Evolutionary conservation across 176 grass and related monocot genomes (phyloP), one percentile per base, ranked within the genome.

Genomic region (Cenchrus fungigraminus): DNA sequence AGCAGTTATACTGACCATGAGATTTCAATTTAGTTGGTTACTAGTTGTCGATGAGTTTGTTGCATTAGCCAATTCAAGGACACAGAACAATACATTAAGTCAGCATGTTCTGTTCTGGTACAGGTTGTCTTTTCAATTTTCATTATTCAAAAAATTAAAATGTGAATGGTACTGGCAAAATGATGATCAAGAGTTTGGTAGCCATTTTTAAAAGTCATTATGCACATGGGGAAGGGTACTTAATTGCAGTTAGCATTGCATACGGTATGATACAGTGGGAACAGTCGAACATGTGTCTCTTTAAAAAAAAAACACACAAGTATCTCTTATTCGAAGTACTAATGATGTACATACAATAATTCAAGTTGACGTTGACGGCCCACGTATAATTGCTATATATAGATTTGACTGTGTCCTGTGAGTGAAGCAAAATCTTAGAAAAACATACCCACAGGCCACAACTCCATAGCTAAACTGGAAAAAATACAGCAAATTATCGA

Each of bases 91-190:
- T 44, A 79, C 34, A 66, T 46, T 42, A 66, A 44, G 51, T 58
- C 59, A 73, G 68, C 62, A 1, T 84, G 19, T 49, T 20, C 58
- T 71, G 50, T 54, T 67, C 42, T 3, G 50, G 13, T 32, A 20
- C 49, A 79, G 22, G 81, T 79, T 40, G 71, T 42, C 34, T 73
- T 79, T 28, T 76, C 50, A 60, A 57, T 51, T 79, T 28, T 76
- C 50, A 60, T 66, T 51, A 31, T 52, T 28, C 17, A 60, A 45
- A 74, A 14, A 43, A 3, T 16, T 31, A 5, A 73, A 34, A 6
- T 37, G 9, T 25, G 37, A 54, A 69, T 8, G 61, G 20, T 17
- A 53, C 5, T 34, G 51, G 25, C 3, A 47, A 61, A 49, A 70
- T 51, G 52, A 62, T 51, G 53, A 65, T 37, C 14, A 57, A 46